Conservation (phyloP, 169 alveolate species). For the Perkinsus marinus region DNA sequence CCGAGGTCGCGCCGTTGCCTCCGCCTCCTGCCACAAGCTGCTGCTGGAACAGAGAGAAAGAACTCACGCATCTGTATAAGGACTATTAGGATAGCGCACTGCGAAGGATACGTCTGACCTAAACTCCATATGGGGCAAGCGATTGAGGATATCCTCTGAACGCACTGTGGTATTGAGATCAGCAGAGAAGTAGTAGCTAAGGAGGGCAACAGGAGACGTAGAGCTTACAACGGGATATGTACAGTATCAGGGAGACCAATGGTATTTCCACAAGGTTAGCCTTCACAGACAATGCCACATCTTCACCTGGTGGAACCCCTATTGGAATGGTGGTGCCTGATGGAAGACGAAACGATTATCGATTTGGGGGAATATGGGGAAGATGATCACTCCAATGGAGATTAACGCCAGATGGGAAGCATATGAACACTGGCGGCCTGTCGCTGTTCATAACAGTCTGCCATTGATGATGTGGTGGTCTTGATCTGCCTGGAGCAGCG, state of each 20-base stretch:
- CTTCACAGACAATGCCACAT: background rate
- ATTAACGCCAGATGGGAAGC: constrained; percentile 36
- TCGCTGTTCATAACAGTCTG: background rate
- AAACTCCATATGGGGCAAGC: constrained; percentile 44
- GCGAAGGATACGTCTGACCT: background rate
- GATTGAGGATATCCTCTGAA: constrained; percentile 35
- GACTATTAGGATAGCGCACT: background rate
- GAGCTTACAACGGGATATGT: background rate
- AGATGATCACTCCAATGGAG: constrained; percentile 38
- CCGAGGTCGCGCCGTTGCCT: background rate
- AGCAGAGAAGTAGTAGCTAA: constrained; percentile 12
- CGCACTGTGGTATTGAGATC: constrained; percentile 16
- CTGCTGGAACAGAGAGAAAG: background rate
- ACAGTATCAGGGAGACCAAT: constrained; percentile 29
- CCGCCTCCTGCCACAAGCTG: background rate
- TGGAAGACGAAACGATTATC: constrained; percentile 1
- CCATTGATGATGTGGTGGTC: background rate
- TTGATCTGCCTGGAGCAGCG: background rate
- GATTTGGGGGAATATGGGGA: background rate
- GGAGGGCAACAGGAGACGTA: background rate
- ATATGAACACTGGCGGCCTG: constrained; percentile 33
- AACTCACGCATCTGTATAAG: background rate
- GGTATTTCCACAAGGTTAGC: constrained; percentile 24
- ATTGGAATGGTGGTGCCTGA: background rate
- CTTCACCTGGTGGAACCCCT: background rate